Evolutionary conservation across 1,284 basidiomycete genomes (phyloP), one percentile per base, ranked within the genome.

Genomic region (Ustilago tritici): DNA sequence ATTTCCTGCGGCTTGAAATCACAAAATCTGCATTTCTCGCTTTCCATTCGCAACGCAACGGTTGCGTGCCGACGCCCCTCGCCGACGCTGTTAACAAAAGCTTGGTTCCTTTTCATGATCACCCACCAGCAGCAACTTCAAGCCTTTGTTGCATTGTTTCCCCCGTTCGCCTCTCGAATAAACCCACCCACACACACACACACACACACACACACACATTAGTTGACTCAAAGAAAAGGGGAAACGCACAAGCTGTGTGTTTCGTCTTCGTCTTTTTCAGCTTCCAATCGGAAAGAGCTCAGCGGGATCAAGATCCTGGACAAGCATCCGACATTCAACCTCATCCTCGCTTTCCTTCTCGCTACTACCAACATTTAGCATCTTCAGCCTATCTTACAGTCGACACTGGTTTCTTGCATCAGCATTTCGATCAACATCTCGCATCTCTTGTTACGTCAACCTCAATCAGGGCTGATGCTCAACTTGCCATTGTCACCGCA

Each of bases 41-140:
- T 32, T 28, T 23, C 56, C 12, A 12, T 32, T 46, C 40, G 36
- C 56, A 40, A 46, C 43, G 36, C 56, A 40, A 46, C 43, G 43
- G n/a, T 46, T 46, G n/a, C 17, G 2, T 46, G n/a, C 17, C 43
- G 43, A 17, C 40, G 40, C 14, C 17, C 14, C 40, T 41, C n/a
- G 14, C n/a, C 40, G 15, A 43, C n/a, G 7, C 19, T 15, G 43
- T 11, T 15, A 14, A 6, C 4, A 17, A 6, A 41, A 11, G 17
- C 40, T 15, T 58, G 47, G 9, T 43, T 61, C 49, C 50, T 50
- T 61, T 61, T 61, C 50, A 52, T 60, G 36, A 50, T 31, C 36
- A 47, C n/a, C 58, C 58, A 58, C 43, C 56, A 43, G 31, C 56
- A n/a, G 5, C 54, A 41, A 23, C 34, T 50, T 31, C 28, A 50